Conservation (phyloP, 1,284 basidiomycete genomes). For the Ceratobasidium sp. region DNA sequence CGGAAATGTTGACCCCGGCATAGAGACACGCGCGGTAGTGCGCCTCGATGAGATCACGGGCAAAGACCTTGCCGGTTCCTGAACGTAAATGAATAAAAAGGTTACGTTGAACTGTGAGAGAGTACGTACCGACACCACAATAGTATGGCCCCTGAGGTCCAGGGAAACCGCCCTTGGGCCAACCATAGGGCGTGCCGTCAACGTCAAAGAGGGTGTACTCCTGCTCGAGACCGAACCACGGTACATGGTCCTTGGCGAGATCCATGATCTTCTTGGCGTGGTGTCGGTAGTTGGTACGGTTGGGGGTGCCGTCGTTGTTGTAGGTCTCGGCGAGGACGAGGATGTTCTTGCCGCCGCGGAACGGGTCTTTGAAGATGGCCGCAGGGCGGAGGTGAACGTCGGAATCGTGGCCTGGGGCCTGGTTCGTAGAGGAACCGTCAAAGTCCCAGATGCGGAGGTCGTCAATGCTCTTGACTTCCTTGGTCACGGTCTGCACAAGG, state of each 20-base stretch:
- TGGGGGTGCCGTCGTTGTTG: conserved; percentile 99
- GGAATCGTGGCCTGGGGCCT: conserved; percentile 94
- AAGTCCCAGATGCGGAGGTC: conserved; percentile 98
- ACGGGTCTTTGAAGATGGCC: conserved; percentile 98
- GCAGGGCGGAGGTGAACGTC: conserved; percentile 98
- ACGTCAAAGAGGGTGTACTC: conserved; percentile 98
- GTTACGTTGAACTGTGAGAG: conserved; percentile 14
- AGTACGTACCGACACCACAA: conserved; percentile 92
- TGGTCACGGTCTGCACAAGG: conserved; percentile 75
- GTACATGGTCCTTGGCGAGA: conserved; percentile 80
- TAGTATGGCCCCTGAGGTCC: conserved; percentile 99
- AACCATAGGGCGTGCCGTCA: conserved; percentile 91
- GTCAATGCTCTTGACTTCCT: conserved; percentile 87
- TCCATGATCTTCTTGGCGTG: conserved; percentile 95
- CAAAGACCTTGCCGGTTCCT: conserved; percentile 97
- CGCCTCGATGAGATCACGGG: conserved; percentile 98
- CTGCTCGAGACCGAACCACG: conserved; percentile 99
- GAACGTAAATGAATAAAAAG: conserved; percentile 9
- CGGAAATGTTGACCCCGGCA: conserved; percentile 97
- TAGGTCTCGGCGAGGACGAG: conserved; percentile 97
- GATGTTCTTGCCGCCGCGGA: conserved; percentile 98
- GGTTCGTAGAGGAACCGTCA: conserved; percentile 97
- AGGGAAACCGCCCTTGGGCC: conserved; percentile 99
- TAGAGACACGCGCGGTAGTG: conserved; percentile 99
- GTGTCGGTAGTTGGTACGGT: conserved; percentile 96